These are phyloP conservation scores for Uronychia setigera DNA, from an alignment of 73 alveolate species.

Conservation along the genomic window DNA sequence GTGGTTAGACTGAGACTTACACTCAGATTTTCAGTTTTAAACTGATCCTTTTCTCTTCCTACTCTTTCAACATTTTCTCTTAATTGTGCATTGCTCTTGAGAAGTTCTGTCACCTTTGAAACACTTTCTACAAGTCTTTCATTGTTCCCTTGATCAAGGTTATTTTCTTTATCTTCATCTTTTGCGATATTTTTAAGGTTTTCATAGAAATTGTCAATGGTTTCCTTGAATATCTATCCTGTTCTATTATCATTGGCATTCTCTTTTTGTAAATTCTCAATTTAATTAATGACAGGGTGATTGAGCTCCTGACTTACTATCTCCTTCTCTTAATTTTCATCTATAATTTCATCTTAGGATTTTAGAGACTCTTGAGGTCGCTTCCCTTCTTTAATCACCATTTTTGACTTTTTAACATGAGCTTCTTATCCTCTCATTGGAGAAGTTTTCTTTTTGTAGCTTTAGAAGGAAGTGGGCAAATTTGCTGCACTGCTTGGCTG, in stretches of 20 bases:
- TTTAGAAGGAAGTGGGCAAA: neutral
- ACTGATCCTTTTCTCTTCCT: slow-evolving; percentile 7
- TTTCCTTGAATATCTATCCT: neutral
- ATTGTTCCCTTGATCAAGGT: slow-evolving; percentile 29
- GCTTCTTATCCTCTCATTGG: neutral
- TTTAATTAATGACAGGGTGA: too few relatives aligned
- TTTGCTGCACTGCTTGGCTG: too few relatives aligned
- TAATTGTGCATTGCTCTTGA: slow-evolving; percentile 51
- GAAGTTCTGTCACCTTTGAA: slow-evolving; percentile 48
- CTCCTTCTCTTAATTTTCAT: neutral
- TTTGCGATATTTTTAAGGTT: neutral
- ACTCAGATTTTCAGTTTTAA: slow-evolving; percentile 16
- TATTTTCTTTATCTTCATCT: slow-evolving; percentile 24
- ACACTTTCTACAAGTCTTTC: slow-evolving; percentile 45
- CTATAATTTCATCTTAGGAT: neutral
- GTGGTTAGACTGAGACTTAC: neutral
- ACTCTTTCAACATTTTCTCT: slow-evolving; percentile 44
- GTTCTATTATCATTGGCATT: neutral
- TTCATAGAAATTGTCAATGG: neutral
- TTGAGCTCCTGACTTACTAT: too few relatives aligned
- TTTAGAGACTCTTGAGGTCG: neutral
- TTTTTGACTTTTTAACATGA: neutral
- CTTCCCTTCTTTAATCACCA: neutral
- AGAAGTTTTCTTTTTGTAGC: neutral
- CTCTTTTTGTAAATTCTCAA: neutral